Percentiles rank a stretch among this genome's conserved stretches.
Conservation (phyloP, 2,329 filamentous ascomycete genomes). For the Alternaria consortialis region DNA sequence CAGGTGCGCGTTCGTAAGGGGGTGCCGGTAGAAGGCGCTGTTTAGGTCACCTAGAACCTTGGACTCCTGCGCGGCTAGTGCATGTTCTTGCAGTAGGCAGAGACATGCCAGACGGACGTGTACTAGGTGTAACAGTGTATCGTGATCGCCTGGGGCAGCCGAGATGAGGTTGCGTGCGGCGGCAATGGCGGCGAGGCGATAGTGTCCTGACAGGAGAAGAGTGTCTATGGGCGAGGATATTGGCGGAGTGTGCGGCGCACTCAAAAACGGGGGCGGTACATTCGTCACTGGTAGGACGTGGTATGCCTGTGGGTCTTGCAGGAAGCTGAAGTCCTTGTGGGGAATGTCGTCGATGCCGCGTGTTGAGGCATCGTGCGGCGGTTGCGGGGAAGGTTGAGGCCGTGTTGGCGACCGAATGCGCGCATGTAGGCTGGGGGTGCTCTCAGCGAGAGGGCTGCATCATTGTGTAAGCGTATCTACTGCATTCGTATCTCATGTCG, state of each 20-base stretch:
- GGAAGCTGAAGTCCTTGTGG: constrained; percentile 73
- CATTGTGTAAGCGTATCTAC: constrained; percentile 19
- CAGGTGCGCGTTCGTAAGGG: constrained; percentile 62
- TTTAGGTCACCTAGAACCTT: constrained; percentile 69
- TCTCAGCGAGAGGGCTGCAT: constrained; percentile 35
- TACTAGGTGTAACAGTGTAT: constrained; percentile 76
- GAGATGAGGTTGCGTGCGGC: constrained; percentile 69
- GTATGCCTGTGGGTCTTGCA: constrained; percentile 51
- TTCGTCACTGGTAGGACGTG: constrained; percentile 76
- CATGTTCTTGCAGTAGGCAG: constrained; percentile 74
- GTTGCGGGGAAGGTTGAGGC: constrained; percentile 28
- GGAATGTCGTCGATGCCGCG: constrained; percentile 47
- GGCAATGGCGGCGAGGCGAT: constrained; percentile 78
- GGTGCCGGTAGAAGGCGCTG: constrained; percentile 60
- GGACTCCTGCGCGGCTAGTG: constrained; percentile 67
- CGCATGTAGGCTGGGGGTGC: constrained; percentile 21
- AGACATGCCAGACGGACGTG: constrained; percentile 85
- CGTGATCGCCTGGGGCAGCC: constrained; percentile 64
- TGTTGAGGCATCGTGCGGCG: constrained; percentile 29
- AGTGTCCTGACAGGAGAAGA: constrained; percentile 77
- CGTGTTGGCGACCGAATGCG: constrained; percentile 36
- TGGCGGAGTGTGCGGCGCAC: constrained; percentile 71
- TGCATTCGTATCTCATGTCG: constrained; percentile 2
- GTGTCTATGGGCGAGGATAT: constrained; percentile 68
- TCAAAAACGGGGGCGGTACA: constrained; percentile 72